phyloP scores from a whole-genome alignment of 2,329 filamentous ascomycete species.

The Diaporthe caulivora region DNA sequence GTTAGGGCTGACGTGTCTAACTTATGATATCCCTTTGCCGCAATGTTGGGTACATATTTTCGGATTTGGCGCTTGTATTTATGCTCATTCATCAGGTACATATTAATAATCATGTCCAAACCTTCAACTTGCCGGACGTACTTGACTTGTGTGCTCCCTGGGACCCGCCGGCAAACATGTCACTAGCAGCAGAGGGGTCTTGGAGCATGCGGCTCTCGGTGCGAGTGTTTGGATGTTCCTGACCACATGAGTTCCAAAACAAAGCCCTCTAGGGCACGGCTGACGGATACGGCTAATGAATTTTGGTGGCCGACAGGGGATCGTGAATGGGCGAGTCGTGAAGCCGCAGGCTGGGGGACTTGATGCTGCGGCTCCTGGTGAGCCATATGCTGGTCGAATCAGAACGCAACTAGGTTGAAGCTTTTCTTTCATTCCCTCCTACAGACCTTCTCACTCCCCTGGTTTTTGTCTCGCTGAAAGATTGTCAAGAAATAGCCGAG shows the following conservation, averaged over 20 bases:
- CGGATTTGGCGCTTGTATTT: conserved; percentile 4
- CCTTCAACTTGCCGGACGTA: neutral
- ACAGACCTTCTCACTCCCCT: neutral
- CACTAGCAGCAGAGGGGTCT: too few relatives aligned
- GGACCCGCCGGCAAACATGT: too few relatives aligned
- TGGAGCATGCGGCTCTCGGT: too few relatives aligned
- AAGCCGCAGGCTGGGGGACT: neutral
- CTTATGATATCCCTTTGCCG: conserved; percentile 40
- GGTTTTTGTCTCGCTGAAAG: conserved; percentile 16
- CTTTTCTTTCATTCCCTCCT: conserved; percentile 15
- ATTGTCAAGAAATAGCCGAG: conserved; percentile 9
- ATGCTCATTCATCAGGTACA: conserved; percentile 1
- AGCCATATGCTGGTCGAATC: neutral
- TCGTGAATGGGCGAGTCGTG: neutral
- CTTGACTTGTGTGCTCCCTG: neutral
- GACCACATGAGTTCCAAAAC: neutral
- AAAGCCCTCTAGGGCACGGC: neutral
- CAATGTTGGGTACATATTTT: conserved; percentile 32
- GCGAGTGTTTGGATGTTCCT: neutral
- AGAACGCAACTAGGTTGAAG: neutral
- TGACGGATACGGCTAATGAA: neutral
- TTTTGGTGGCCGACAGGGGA: neutral
- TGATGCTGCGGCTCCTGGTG: neutral
- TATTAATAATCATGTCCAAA: neutral
- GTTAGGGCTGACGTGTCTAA: conserved; percentile 7